Evolutionary conservation across 2,329 filamentous ascomycete genomes (phyloP).

Genomic region (Pseudogymnoascus sp.): DNA sequence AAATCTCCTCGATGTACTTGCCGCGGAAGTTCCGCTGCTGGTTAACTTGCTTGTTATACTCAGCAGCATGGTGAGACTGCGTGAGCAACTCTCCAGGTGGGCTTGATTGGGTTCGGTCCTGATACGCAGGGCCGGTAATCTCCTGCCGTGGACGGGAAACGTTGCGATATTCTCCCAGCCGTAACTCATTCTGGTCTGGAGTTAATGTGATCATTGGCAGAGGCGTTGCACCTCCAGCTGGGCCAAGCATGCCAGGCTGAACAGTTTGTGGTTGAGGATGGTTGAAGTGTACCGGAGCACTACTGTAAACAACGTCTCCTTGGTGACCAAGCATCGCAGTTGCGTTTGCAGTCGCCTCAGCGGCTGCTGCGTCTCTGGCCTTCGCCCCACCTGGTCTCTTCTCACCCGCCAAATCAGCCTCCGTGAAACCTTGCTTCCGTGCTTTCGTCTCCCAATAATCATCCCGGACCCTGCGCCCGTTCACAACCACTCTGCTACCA

Average conservation of each 20-base stretch:
- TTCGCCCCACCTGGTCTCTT: constrained; percentile 90
- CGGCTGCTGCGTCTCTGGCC: constrained; percentile 72
- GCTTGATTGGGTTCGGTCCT: constrained; percentile 74
- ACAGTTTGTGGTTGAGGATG: constrained; percentile 61
- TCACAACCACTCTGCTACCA: constrained; percentile 84
- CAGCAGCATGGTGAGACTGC: constrained; percentile 80
- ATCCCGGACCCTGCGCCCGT: constrained; percentile 84
- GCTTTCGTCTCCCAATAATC: constrained; percentile 99
- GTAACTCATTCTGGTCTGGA: constrained; percentile 68
- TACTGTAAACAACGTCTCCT: constrained; percentile 83
- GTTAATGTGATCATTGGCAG: constrained; percentile 79
- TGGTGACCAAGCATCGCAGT: constrained; percentile 55
- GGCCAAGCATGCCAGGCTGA: constrained; percentile 64
- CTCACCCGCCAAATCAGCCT: constrained; percentile 90
- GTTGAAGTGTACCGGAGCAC: constrained; percentile 55
- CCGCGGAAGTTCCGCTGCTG: constrained; percentile 71
- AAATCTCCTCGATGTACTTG: constrained; percentile 74
- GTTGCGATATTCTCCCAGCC: constrained; percentile 73
- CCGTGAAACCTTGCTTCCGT: constrained; percentile 93
- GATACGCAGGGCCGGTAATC: constrained; percentile 77
- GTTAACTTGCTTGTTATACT: constrained; percentile 81
- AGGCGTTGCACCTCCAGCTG: constrained; percentile 58
- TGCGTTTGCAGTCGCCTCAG: constrained; percentile 51
- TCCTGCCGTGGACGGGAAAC: constrained; percentile 85
- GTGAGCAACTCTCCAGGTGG: constrained; percentile 72